Conservation (phyloP, 2,329 filamentous ascomycete species). For the Pyrenochaeta sp. region DNA sequence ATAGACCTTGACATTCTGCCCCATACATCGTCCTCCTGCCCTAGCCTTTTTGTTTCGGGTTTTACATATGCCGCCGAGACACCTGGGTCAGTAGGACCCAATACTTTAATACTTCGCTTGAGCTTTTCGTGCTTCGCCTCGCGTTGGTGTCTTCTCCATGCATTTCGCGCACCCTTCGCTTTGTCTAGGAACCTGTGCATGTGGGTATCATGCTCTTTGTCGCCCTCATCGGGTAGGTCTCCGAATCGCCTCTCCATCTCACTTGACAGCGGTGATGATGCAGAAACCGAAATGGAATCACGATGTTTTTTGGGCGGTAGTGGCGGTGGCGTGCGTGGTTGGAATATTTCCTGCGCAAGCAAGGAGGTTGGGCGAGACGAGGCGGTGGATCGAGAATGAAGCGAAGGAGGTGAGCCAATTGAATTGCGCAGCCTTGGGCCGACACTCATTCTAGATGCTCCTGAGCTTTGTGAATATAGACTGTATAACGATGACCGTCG, state of each 20-base stretch:
- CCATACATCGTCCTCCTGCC: not conserved
- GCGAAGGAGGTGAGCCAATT: slow-evolving; percentile 9
- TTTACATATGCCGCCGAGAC: slow-evolving; percentile 25
- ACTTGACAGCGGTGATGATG: not conserved
- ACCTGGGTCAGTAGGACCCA: slow-evolving; percentile 39
- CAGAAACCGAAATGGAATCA: not conserved
- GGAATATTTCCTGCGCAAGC: slow-evolving; percentile 10
- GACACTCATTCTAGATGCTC: slow-evolving; percentile 12
- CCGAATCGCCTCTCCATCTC: slow-evolving; percentile 2
- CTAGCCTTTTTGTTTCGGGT: slow-evolving; percentile 1
- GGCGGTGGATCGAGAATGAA: slow-evolving; percentile 6
- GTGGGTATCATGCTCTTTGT: slow-evolving; percentile 8
- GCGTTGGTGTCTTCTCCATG: slow-evolving; percentile 27
- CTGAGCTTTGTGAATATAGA: slow-evolving; percentile 9
- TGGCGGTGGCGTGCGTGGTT: slow-evolving; percentile 13
- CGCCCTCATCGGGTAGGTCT: slow-evolving; percentile 1
- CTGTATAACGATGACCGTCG: slow-evolving; percentile 23
- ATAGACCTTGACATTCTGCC: slow-evolving; percentile 15
- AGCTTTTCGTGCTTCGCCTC: slow-evolving; percentile 36
- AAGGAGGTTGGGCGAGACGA: slow-evolving; percentile 16
- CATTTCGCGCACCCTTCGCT: slow-evolving; percentile 32
- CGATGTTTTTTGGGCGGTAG: slow-evolving; percentile 2
- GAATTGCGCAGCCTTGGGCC: slow-evolving; percentile 14
- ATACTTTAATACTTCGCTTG: slow-evolving; percentile 42
- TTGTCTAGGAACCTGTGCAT: slow-evolving; percentile 29